Base-by-base conservation (phyloP, 768 basidiomycete species). In the Glaciozyma martinii region DNA sequence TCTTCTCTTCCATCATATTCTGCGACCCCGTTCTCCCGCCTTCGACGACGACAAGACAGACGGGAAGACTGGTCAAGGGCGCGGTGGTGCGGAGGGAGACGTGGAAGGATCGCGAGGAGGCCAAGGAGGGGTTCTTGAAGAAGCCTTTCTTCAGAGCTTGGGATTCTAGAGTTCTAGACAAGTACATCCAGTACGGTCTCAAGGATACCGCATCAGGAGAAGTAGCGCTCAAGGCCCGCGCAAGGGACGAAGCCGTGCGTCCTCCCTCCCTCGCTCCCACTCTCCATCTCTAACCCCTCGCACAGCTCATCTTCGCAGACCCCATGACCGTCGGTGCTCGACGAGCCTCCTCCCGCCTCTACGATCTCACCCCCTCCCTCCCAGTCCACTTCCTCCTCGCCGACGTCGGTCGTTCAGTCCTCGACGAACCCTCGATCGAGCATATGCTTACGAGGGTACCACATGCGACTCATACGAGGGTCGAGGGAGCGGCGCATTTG, bases 71-170 rank as follows among this genome's bases (percentile, higher is more conserved):
- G 25, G 67, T 80, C 1, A 44, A 70, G 2, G 81, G 80, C 10
- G 84, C 88, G 3, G 75, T 90, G 25, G 67, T 73, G 18, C 80
- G 90, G 33, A 81, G 86, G 44, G 79, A 81, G 13, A 75, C 75
- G 6, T 92, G 90, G 90, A 57, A 77, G 2, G 84, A 84, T 15
- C 86, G 88, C 50, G 81, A 84, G 47, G 86, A 85, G 63, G 89
- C 87, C 1, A 72, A 80, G 8, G 72, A 69, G 13, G 68, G 76
- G 10, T 82, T 89, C 72, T 66, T 78, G 59, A 82, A 78, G 37
- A 74, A 71, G 56, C 81, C 85, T 0, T 90, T 90, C 80, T 92
- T 90, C 75, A 69, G 72, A 4, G 76, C 79, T 1, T 74, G 73
- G 73, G 65, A 70, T 30, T 23, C 29, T 13, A 25, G 43, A 10